Conservation (phyloP, 768 basidiomycete species). For the Jaapia argillacea region DNA sequence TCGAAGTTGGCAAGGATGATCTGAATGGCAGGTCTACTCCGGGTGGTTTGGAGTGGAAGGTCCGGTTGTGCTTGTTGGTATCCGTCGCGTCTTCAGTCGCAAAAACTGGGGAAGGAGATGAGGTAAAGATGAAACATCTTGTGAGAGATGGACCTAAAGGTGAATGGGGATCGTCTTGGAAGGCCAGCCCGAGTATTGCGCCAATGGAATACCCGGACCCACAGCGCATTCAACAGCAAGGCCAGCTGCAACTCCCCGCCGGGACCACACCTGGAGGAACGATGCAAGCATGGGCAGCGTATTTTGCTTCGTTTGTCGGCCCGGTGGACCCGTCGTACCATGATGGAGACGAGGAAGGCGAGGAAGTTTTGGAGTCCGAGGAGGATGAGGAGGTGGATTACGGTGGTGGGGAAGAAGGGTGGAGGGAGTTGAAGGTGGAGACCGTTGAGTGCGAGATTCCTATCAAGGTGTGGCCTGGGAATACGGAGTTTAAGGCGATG, state of each 20-base stretch:
- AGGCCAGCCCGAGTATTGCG: constrained; percentile 43
- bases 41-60: constrained; percentile 88
- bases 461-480: constrained; percentile 80
- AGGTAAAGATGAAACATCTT: constrained; percentile 43
- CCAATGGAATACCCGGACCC: constrained; percentile 39
- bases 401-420: constrained; percentile 43
- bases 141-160: constrained; percentile 48
- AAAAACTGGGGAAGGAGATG: constrained; percentile 28
- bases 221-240: constrained; percentile 14
- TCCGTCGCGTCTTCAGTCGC: constrained; percentile 46
- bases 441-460: constrained; percentile 94
- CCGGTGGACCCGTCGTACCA: constrained; percentile 37
- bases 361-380: constrained; percentile 12
- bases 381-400: constrained; percentile 18
- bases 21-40: constrained; percentile 10
- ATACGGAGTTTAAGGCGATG: constrained; percentile 74
- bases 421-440: constrained; percentile 65
- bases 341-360: constrained; percentile 41
- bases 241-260: constrained; percentile 9
- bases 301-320: constrained; percentile 33
- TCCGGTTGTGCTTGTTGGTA: constrained; percentile 80
- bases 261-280: constrained; percentile 5
- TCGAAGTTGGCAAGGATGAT: constrained; percentile 30
- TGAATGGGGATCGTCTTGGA: constrained; percentile 67
- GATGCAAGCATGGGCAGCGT: constrained; percentile 27